Base-by-base conservation (phyloP, 2,329 filamentous ascomycete species). In the Cadophora malorum region DNA sequence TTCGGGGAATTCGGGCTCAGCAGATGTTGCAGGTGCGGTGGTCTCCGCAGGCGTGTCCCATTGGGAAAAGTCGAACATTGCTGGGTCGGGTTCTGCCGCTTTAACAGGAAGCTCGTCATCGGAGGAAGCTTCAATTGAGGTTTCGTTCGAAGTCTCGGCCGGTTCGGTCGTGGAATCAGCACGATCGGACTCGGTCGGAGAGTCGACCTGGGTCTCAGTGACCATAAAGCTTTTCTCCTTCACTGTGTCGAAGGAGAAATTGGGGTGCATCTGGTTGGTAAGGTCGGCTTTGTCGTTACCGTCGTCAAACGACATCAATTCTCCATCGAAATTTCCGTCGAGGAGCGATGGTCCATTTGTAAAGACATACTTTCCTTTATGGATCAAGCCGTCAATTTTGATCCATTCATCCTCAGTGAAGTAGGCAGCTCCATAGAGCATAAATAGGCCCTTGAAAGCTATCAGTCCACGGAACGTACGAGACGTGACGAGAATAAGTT, bases 321-420 rank as follows among this genome's bases (percentile, higher is more conserved):
- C 69, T 56, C 69, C 67, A n/a, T 74, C 70, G 47, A 72, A 65
- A 61, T 71, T 66, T 35, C 68, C 67, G 25, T 76, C 71, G 47
- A 74, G 65, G 63, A 73, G 47, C 14, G 69, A 64, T 19, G 72
- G 74, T 4, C 75, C 75, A 5, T 68, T 62, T 2, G 75, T 76
- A 50, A 76, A 74, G 10, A 73, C 69, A 55, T 77, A 74, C 66
- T 72, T 61, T 4, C 75, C 75, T 53, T 75, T 76, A 63, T 77
- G 75, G 25, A 77, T 70, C 53, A 74, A 67, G 16, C 66, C 64
- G 61, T 77, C 75, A 19, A 76, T 64, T 50, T 69, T 74, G 49
- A 76, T 69, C 74, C 74, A 76, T 70, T 77, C 75, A 14, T 76
- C 73, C 31, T 75, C 73, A 8, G 74, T 75, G 61, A 76, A 76